Evolutionary conservation across 345 rosid species (phyloP), one percentile per base, ranked within the genome.

Genomic region (Gossypium stocksii): DNA sequence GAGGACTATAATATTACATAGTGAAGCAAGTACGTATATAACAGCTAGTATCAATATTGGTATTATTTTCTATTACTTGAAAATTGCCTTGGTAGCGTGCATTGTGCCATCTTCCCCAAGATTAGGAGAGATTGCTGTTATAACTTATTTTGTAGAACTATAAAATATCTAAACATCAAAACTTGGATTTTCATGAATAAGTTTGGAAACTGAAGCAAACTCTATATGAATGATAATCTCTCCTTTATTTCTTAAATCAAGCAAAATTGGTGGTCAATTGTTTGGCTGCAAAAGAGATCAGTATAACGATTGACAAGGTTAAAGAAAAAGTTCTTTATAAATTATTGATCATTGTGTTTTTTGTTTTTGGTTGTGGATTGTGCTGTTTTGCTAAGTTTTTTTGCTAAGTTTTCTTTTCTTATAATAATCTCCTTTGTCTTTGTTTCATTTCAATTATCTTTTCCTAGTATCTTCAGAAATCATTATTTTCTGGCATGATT

Each of bases 391-490:
- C 38, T 7, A 29, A 68, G 43, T 15, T 69, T 51, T 25, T 22
- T 2, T 46, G 56, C 38, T 7, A 29, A 68, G 43, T 15, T 69
- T 51, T 25, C 19, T 27, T 49, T 4, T 2, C 45, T 49, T 49
- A 27, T 9, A 10, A 51, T 69, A 22, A 51, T 69, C 22, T 49
- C 16, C 27, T 69, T 17, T 69, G 3, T 51, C 59, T 41, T 2
- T 14, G 41, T 27, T 19, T 25, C 45, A 17, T 69, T 46, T 27
- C 23, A 51, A 27, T 49, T 43, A 20, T 71, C 13, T 43, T 19
- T 72, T 58, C 51, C 44, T 22, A 7, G n/a, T 72, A 48, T 27
- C 46, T 72, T 43, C 64, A 43, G 58, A 69, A 68, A 16, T 27
- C 12, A 68, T 27, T 15, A 16, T 68, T 49, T 66, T 49, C 23